A percentile compares a stretch with the other conserved stretches of the same genome.
Evolutionary conservation across 1,284 basidiomycete genomes (phyloP).

Genomic region (Cutaneotrichosporon cutaneum): DNA sequence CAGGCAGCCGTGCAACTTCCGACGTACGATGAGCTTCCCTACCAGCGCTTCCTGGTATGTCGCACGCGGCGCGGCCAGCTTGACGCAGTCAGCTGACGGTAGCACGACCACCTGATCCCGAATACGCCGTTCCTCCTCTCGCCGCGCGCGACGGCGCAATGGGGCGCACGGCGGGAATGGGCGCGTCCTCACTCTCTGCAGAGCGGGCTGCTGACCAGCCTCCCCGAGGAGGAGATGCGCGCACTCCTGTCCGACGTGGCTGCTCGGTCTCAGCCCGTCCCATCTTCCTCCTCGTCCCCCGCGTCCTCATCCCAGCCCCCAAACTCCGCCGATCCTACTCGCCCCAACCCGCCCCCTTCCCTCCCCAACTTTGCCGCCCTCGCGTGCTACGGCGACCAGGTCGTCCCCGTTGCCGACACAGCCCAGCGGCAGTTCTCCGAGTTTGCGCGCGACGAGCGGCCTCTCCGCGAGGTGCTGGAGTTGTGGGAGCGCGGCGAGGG

Average conservation of each 20-base stretch:
- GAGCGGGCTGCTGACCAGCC: background rate
- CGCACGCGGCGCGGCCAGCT: too few relatives aligned
- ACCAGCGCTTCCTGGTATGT: constrained; percentile 20
- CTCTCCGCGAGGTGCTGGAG: constrained; percentile 50
- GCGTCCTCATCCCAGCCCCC: background rate
- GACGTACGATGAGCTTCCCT: constrained; percentile 22
- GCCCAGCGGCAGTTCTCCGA: constrained; percentile 42
- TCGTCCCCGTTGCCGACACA: constrained; percentile 52
- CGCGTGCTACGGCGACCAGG: constrained; percentile 37
- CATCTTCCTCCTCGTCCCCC: background rate
- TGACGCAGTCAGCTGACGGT: background rate
- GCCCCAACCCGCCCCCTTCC: background rate
- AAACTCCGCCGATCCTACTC: background rate
- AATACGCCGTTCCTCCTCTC: constrained; percentile 48
- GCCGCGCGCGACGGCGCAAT: constrained; percentile 24
- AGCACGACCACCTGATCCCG: constrained; percentile 44
- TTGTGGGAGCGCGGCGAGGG: constrained; percentile 46
- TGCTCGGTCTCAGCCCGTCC: background rate
- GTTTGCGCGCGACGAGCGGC: constrained; percentile 47
- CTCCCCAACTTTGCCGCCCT: constrained; percentile 34
- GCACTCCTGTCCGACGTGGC: background rate
- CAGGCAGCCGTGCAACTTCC: constrained; percentile 12
- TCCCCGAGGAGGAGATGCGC: background rate
- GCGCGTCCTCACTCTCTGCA: background rate
- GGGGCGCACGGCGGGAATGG: constrained; percentile 27